Evolutionary conservation across 2,329 filamentous ascomycete genomes (phyloP).

Genomic region (Hymenoscyphus albidus): DNA sequence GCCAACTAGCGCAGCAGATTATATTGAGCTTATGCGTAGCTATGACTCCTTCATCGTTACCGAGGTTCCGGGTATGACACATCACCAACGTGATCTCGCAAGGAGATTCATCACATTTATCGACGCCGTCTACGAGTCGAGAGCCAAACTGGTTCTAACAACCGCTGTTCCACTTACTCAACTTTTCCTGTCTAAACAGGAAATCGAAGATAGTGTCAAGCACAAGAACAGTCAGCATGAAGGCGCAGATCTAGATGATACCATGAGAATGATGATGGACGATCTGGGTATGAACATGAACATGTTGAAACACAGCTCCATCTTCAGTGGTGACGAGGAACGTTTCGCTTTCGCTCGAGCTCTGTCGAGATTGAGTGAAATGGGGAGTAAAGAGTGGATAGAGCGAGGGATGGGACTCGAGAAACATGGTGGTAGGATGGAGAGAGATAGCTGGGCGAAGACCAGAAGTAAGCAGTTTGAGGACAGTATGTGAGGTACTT

Average conservation of each 20-base stretch:
- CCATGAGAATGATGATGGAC: slow-evolving; percentile 79
- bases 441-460: slow-evolving; percentile 46
- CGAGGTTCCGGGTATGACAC: slow-evolving; percentile 87
- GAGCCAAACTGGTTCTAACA: slow-evolving; percentile 93
- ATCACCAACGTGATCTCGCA: slow-evolving; percentile 79
- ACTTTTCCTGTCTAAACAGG: slow-evolving; percentile 74
- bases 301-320: slow-evolving; percentile 76
- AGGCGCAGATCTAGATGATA: slow-evolving; percentile 50
- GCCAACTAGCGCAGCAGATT: slow-evolving; percentile 90
- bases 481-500: slow-evolving; percentile 37
- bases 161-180: slow-evolving; percentile 80
- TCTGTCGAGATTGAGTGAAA: slow-evolving; percentile 78
- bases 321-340: slow-evolving; percentile 95
- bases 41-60: slow-evolving; percentile 94
- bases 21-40: slow-evolving; percentile 81
- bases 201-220: slow-evolving; percentile 59
- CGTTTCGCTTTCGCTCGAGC: slow-evolving; percentile 93
- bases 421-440: slow-evolving; percentile 41
- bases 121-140: slow-evolving; percentile 87
- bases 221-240: slow-evolving; percentile 42
- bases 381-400: slow-evolving; percentile 94
- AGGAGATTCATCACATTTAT: slow-evolving; percentile 96
- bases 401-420: slow-evolving; percentile 63
- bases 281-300: slow-evolving; percentile 81
- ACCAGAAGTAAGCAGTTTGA: slow-evolving; percentile 47